Conservation (phyloP, 2,329 filamentous ascomycete genomes). For the Xenosphaeropsis pyriputrescens region DNA sequence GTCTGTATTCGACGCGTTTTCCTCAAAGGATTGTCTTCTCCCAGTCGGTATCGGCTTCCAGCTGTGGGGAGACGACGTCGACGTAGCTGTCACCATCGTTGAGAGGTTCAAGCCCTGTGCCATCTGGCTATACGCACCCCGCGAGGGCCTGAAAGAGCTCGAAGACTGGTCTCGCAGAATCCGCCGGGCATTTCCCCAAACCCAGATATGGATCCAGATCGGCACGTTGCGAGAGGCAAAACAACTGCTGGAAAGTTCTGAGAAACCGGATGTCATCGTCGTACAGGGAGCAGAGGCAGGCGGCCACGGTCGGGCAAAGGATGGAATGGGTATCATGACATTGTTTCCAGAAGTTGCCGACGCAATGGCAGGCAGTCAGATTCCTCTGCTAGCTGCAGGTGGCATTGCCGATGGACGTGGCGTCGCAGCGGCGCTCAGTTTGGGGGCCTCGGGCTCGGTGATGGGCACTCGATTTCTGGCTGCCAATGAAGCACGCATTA, state of each 20-base stretch:
- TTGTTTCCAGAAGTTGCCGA: constrained; percentile 3
- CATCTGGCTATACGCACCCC: constrained; percentile 28
- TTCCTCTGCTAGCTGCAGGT: constrained; percentile 3
- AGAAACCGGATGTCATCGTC: constrained; percentile 12
- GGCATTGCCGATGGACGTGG: constrained; percentile 14
- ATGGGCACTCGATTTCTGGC: constrained; percentile 33
- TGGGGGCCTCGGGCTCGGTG: constrained; percentile 22
- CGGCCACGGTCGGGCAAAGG: constrained; percentile 9
- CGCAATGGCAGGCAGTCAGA: background rate
- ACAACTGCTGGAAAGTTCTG: background rate
- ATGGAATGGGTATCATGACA: constrained; percentile 1
- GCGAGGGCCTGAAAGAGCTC: constrained; percentile 6
- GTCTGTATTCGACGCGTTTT: too few species aligned
- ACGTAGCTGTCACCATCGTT: constrained; percentile 15
- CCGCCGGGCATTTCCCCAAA: constrained; percentile 1
- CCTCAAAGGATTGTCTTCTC: constrained; percentile 8
- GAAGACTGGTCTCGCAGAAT: constrained; percentile 8
- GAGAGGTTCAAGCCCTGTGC: constrained; percentile 17
- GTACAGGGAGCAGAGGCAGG: constrained; percentile 14
- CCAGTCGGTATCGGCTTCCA: constrained; percentile 29
- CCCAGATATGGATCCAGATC: constrained; percentile 13
- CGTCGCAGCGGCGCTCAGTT: constrained; percentile 14
- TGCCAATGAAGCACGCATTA: constrained; percentile 25
- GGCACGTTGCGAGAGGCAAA: constrained; percentile 8
- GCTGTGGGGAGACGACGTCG: constrained; percentile 24